Percentiles rank a stretch among this genome's conserved stretches.
These are phyloP conservation scores for Thermomucor indicae-seudaticae DNA, from an alignment of 371 early-diverging fungal genomes.

Conservation along the genomic window DNA sequence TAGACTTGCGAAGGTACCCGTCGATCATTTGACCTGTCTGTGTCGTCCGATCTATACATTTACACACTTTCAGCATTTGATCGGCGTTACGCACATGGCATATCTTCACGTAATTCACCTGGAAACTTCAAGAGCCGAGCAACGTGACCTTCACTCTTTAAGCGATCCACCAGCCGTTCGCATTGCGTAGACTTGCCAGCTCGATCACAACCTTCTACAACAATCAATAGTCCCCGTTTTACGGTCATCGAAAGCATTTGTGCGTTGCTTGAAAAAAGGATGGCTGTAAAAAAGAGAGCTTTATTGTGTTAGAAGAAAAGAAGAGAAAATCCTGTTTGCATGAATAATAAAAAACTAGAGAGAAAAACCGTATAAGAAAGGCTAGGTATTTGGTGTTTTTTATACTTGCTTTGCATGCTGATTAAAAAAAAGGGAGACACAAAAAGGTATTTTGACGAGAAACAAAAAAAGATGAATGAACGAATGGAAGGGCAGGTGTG, in stretches of 20 bases:
- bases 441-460: background rate
- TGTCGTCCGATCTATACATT: conserved; percentile 78
- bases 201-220: conserved; percentile 97
- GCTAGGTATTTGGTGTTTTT: no score
- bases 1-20: conserved; percentile 69
- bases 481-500: background rate
- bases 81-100: background rate
- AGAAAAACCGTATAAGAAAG: background rate
- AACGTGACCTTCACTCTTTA: conserved; percentile 43
- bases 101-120: conserved; percentile 33
- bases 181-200: conserved; percentile 96
- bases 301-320: background rate
- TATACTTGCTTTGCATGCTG: no score
- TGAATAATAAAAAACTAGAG: background rate
- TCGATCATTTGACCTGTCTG: conserved; percentile 91
- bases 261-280: no score
- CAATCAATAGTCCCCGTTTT: conserved; percentile 87
- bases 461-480: conserved; percentile 1
- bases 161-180: conserved; percentile 54
- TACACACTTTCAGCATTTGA: background rate
- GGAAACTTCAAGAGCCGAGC: conserved; percentile 72
- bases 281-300: no score
- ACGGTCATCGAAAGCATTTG: no score
- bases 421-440: background rate
- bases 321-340: background rate